phyloP scores from a whole-genome alignment of 768 basidiomycete genomes.

The Floccularia luteovirens region DNA sequence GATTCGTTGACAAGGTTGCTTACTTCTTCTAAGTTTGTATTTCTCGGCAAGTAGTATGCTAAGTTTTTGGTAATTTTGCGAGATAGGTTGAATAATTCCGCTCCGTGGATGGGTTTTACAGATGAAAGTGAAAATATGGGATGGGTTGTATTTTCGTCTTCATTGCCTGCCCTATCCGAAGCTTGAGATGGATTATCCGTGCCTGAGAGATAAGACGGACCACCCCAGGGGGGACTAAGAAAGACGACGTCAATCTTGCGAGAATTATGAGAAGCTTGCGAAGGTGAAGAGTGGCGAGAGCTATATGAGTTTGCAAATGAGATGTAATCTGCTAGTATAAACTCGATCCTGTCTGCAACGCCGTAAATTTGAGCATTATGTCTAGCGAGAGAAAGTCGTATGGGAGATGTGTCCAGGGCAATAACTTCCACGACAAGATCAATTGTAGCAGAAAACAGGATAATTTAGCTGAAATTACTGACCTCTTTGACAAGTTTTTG shows the following conservation, averaged over 20 bases:
- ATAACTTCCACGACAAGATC: slow-evolving; percentile 57
- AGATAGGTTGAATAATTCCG: slow-evolving; percentile 72
- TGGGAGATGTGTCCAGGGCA: slow-evolving; percentile 81
- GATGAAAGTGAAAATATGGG: slow-evolving; percentile 61
- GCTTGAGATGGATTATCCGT: not conserved
- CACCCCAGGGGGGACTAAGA: slow-evolving; percentile 94
- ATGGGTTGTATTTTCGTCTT: slow-evolving; percentile 15
- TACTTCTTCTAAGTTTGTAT: slow-evolving; percentile 69
- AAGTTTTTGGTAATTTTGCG: slow-evolving; percentile 71
- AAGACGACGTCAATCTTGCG: slow-evolving; percentile 84
- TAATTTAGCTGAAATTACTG: slow-evolving; percentile 14
- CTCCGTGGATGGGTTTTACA: slow-evolving; percentile 76
- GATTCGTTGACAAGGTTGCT: slow-evolving; percentile 23
- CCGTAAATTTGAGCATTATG: slow-evolving; percentile 95
- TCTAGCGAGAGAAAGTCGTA: slow-evolving; percentile 81
- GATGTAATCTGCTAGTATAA: slow-evolving; percentile 81
- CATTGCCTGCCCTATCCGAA: slow-evolving; percentile 7
- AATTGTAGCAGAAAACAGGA: slow-evolving; percentile 1
- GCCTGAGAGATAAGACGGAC: slow-evolving; percentile 59
- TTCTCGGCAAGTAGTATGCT: slow-evolving; percentile 87
- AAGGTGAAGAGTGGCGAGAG: slow-evolving; percentile 19
- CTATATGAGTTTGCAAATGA: slow-evolving; percentile 60
- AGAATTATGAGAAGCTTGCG: slow-evolving; percentile 10
- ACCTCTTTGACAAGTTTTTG: slow-evolving; percentile 94
- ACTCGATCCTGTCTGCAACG: slow-evolving; percentile 92